Evolutionary conservation across 768 basidiomycete species (phyloP).

Genomic region (Gymnopilus dilepis): DNA sequence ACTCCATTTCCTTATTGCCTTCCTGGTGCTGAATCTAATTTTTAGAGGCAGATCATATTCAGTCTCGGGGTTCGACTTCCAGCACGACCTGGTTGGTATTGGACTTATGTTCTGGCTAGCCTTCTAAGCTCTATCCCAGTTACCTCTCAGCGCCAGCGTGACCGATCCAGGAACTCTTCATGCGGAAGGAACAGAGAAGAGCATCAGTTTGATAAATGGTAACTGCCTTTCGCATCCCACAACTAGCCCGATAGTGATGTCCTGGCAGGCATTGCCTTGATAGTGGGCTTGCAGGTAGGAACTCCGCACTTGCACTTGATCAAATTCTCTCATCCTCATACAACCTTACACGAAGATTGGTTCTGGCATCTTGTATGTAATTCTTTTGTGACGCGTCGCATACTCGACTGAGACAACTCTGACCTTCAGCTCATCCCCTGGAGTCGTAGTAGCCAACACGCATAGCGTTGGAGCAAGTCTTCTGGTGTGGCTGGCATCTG

Average conservation of each 20-base stretch:
- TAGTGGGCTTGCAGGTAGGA: constrained; percentile 78
- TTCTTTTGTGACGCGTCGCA: too few relatives aligned
- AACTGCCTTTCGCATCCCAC: constrained; percentile 25
- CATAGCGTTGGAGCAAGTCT: constrained; percentile 91
- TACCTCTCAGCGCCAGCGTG: constrained; percentile 79
- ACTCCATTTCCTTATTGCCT: background rate
- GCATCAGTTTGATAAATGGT: constrained; percentile 80
- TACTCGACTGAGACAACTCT: background rate
- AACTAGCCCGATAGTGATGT: background rate
- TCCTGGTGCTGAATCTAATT: background rate
- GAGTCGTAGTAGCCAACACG: constrained; percentile 88
- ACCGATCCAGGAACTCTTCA: constrained; percentile 66
- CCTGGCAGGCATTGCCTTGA: constrained; percentile 75
- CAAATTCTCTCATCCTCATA: background rate
- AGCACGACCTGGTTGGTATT: constrained; percentile 57
- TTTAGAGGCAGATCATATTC: constrained; percentile 66
- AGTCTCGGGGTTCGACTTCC: constrained; percentile 78
- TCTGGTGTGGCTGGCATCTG: constrained; percentile 82
- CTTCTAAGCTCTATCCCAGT: constrained; percentile 25
- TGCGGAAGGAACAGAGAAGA: constrained; percentile 66
- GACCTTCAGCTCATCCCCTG: constrained; percentile 79
- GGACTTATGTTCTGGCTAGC: background rate
- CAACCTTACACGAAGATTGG: constrained; percentile 61
- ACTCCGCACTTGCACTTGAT: background rate
- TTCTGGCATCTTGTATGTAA: constrained; percentile 89